Conservation (phyloP, 1,284 basidiomycete genomes). For the Phellopilus nigrolimitatus region DNA sequence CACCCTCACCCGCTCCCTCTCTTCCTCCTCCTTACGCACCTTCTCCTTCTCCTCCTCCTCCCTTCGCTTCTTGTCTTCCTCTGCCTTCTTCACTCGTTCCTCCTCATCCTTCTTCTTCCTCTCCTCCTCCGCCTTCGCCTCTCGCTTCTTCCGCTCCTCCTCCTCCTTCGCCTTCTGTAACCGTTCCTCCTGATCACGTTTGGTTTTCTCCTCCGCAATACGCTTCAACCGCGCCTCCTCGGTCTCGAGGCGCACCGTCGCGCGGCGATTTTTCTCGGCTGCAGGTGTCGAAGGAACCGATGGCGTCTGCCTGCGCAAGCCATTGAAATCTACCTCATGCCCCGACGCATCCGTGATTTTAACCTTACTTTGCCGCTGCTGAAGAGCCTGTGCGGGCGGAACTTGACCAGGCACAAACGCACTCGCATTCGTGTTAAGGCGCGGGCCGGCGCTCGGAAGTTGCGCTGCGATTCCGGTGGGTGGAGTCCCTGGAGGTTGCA, state of each 20-base stretch:
- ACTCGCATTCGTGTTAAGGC: constrained; percentile 56
- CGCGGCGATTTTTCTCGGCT: constrained; percentile 31
- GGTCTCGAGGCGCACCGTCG: constrained; percentile 40
- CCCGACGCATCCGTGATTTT: constrained; percentile 49
- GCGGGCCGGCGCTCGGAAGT: constrained; percentile 48
- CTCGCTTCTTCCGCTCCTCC: constrained; percentile 32
- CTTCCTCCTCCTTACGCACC: constrained; percentile 27
- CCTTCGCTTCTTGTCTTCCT: constrained; percentile 28
- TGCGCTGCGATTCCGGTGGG: constrained; percentile 58
- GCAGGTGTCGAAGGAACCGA: constrained; percentile 32
- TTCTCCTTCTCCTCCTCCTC: constrained; percentile 34
- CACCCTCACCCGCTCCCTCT: constrained; percentile 22
- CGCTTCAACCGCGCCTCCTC: constrained; percentile 33
- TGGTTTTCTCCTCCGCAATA: constrained; percentile 24
- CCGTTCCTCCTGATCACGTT: constrained; percentile 30
- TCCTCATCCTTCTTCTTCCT: constrained; percentile 25
- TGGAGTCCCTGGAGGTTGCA: constrained; percentile 61
- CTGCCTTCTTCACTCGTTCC: constrained; percentile 23
- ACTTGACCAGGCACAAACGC: constrained; percentile 52
- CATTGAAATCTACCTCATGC: constrained; percentile 52
- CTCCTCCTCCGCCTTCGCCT: constrained; percentile 33
- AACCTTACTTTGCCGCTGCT: constrained; percentile 36
- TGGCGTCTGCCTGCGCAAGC: constrained; percentile 44
- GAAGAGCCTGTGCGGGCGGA: background rate
- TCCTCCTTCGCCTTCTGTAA: constrained; percentile 35